Evolutionary conservation across 257 asterid genomes (phyloP).

Genomic region (Plantago major): DNA sequence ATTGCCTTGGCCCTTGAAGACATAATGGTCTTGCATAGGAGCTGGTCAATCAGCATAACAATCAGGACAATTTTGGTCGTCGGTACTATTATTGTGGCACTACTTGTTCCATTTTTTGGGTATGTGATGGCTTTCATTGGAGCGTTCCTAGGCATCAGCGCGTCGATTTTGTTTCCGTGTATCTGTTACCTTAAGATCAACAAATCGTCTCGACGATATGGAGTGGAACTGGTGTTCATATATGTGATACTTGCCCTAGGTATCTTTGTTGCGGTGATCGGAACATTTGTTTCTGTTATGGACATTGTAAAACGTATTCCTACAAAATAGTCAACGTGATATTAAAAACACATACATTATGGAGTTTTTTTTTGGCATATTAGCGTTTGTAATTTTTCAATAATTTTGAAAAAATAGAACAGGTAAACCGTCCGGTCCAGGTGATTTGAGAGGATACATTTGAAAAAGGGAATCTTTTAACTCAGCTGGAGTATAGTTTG

Average conservation of each 20-base stretch:
- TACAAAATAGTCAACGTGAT: neutral
- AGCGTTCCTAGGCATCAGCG: slow-evolving; percentile 30
- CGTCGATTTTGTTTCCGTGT: slow-evolving; percentile 44
- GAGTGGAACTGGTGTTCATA: slow-evolving; percentile 25
- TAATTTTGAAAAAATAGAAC: too few relatives aligned
- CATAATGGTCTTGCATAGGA: neutral
- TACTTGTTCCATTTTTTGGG: slow-evolving; percentile 30
- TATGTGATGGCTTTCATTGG: slow-evolving; percentile 52
- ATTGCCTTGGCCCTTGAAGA: slow-evolving; percentile 25
- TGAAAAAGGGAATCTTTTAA: too few relatives aligned
- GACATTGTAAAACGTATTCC: slow-evolving; percentile 25
- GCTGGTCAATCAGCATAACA: neutral
- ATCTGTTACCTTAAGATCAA: slow-evolving; percentile 43
- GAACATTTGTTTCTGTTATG: slow-evolving; percentile 38
- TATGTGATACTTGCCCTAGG: slow-evolving; percentile 27
- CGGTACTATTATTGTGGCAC: slow-evolving; percentile 9
- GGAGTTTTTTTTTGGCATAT: too few relatives aligned
- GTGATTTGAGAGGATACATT: too few relatives aligned
- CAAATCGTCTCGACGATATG: slow-evolving; percentile 19
- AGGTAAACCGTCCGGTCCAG: too few relatives aligned
- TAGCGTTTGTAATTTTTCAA: too few relatives aligned
- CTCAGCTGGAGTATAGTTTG: too few relatives aligned
- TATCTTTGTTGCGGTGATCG: slow-evolving; percentile 22
- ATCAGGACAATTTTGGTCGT: slow-evolving; percentile 20
- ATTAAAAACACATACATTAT: too few relatives aligned